Conservation (phyloP, 768 basidiomycete genomes). For the Pulveroboletus frians region DNA sequence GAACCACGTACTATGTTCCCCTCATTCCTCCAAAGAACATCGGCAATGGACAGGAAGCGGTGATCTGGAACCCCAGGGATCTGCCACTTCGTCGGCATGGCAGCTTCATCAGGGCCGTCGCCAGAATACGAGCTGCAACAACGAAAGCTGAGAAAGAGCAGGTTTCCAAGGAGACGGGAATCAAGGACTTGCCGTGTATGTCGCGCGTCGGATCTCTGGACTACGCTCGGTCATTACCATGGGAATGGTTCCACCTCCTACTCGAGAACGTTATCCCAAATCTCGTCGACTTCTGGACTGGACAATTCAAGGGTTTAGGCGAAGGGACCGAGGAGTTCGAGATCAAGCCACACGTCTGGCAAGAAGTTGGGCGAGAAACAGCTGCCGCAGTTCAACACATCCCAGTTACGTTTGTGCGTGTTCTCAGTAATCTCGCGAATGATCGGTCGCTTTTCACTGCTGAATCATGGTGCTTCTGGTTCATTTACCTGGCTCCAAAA, state of each 20-base stretch:
- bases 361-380: constrained; percentile 6
- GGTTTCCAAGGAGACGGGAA: neutral
- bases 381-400: constrained; percentile 16
- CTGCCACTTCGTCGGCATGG: too few species aligned
- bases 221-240: neutral
- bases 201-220: neutral
- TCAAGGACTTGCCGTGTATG: neutral
- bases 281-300: neutral
- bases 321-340: neutral
- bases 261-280: neutral
- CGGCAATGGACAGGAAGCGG: too few species aligned
- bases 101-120: too few species aligned
- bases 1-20: neutral
- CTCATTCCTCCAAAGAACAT: too few species aligned
- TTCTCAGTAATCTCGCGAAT: constrained; percentile 31
- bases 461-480: constrained; percentile 21
- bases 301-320: neutral
- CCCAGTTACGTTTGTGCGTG: constrained; percentile 29
- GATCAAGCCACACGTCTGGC: too few species aligned
- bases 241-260: neutral
- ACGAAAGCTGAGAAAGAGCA: constrained; percentile 32
- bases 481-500: constrained; percentile 14
- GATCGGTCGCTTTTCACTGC: constrained; percentile 8
- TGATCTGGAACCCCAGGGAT: too few species aligned
- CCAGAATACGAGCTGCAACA: too few species aligned